These are phyloP conservation scores for Millerozyma acaciae DNA, from an alignment of 805 yeast species.

Conservation along the genomic window DNA sequence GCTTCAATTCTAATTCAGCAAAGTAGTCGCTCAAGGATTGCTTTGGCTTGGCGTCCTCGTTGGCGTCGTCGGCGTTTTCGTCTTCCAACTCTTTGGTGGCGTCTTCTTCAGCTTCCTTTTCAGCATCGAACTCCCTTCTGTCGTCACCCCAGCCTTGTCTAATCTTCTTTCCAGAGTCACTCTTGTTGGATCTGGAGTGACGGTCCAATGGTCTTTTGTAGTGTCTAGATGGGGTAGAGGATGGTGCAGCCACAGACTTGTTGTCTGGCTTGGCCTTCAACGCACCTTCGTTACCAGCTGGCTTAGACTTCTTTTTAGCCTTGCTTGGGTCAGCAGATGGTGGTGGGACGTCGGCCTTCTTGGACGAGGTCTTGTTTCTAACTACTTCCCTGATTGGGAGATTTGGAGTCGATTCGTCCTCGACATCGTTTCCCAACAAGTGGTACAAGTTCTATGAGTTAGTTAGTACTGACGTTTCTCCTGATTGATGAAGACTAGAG, in stretches of 20 bases:
- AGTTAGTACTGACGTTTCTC: no score
- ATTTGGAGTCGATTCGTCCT: constrained; percentile 62
- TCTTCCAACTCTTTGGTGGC: constrained; percentile 40
- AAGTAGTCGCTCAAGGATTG: constrained; percentile 86
- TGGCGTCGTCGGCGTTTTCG: constrained; percentile 48
- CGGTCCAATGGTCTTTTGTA: constrained; percentile 71
- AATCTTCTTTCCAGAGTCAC: constrained; percentile 81
- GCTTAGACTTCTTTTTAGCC: constrained; percentile 69
- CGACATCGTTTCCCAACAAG: constrained; percentile 86
- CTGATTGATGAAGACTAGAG: no score
- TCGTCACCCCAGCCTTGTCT: constrained; percentile 85
- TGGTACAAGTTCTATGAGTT: constrained; percentile 65
- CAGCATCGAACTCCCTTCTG: constrained; percentile 62
- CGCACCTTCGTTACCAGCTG: constrained; percentile 88
- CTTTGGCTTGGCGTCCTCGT: constrained; percentile 45
- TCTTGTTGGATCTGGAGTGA: constrained; percentile 78
- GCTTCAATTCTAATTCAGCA: constrained; percentile 54
- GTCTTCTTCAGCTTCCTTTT: constrained; percentile 43
- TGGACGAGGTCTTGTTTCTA: constrained; percentile 78
- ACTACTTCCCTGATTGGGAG: constrained; percentile 70
- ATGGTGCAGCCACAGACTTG: constrained; percentile 58
- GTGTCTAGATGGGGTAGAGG: constrained; percentile 49
- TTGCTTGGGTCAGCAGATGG: constrained; percentile 76
- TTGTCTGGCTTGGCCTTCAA: constrained; percentile 70
- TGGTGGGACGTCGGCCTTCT: constrained; percentile 81